Evolutionary conservation across 805 yeast genomes (phyloP), one percentile per base, ranked within the genome.

Genomic region (Pichia scutulata): DNA sequence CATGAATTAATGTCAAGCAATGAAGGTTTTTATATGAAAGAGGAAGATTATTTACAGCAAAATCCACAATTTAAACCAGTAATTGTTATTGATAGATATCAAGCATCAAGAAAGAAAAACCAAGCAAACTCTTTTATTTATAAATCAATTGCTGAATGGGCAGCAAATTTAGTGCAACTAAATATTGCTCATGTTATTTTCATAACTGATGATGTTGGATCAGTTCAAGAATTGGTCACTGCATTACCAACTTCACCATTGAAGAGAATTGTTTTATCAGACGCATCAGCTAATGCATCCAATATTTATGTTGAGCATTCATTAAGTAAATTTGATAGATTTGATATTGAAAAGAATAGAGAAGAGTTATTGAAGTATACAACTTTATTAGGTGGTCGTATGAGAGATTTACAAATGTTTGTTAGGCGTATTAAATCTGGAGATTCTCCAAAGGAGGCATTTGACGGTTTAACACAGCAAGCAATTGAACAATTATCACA

Each of bases 331-430:
- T 24, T 18, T 6, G 9, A 30, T 3, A 19, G 41, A 53, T 48
- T 39, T 16, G 62, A 65, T 28, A 68, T 63, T 25, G 59, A 63
- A n/a, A 53, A 61, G 33, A 22, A 47, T 40, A 40, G 26, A 9
- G 39, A 42, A 8, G 74, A 72, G 10, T 71, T 89, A 23, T 82
- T 79, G 23, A 66, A 69, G 6, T 76, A 82, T 30, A 68, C 90
- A 33, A 79, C 71, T 25, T 95, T 96, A 13, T 68, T 93, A 25
- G 99, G 99, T 21, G 99, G 99, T 40, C 80, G 99, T 55, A 86
- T 92, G 90, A 74, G 89, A 43, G 99, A 93, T 65, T 72, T 93
- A 47, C 97, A 93, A 66, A 84, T 92, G 26, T 89, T 88, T 67
- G 85, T 85, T 1, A 78, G 98, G 62, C 84, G 98, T 47, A 78